Evolutionary conservation across 2,329 filamentous ascomycete genomes (phyloP).

Genomic region (Cordyceps pruinosa): DNA sequence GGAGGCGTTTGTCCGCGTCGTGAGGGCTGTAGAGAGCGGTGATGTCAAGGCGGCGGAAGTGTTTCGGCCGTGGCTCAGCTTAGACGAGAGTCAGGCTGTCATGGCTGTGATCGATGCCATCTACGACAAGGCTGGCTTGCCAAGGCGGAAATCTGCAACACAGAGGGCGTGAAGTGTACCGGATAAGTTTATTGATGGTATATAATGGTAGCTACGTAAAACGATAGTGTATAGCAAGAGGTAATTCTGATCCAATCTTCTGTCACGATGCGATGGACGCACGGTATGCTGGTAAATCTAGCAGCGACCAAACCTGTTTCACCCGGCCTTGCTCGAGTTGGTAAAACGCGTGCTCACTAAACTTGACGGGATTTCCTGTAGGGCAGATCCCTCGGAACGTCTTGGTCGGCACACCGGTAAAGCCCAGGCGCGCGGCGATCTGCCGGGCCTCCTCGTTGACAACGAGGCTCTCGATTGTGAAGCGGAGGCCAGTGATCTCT

Average conservation of each 20-base stretch:
- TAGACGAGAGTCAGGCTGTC: neutral
- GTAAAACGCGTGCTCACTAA: constrained; percentile 30
- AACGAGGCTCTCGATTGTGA: constrained; percentile 22
- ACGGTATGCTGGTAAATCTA: constrained; percentile 24
- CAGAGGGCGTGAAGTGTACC: neutral
- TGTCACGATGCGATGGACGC: neutral
- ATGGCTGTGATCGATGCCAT: constrained; percentile 4
- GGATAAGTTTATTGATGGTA: neutral
- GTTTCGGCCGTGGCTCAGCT: neutral
- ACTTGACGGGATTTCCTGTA: constrained; percentile 23
- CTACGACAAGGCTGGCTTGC: neutral
- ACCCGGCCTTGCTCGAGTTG: constrained; percentile 27
- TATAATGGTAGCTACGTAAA: neutral
- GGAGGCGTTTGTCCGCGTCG: constrained; percentile 3
- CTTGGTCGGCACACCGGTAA: constrained; percentile 24
- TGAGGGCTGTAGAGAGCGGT: neutral
- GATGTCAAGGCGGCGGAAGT: neutral
- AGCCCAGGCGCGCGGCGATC: constrained; percentile 25
- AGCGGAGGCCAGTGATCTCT: constrained; percentile 22
- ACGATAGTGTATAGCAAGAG: neutral
- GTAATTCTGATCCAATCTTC: neutral
- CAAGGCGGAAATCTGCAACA: neutral
- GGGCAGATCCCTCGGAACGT: constrained; percentile 22
- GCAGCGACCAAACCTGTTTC: constrained; percentile 26
- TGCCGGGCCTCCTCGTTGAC: constrained; percentile 26